phyloP scores from a whole-genome alignment of 2,329 filamentous ascomycete species.

The Pyrenophora tritici-repentis region DNA sequence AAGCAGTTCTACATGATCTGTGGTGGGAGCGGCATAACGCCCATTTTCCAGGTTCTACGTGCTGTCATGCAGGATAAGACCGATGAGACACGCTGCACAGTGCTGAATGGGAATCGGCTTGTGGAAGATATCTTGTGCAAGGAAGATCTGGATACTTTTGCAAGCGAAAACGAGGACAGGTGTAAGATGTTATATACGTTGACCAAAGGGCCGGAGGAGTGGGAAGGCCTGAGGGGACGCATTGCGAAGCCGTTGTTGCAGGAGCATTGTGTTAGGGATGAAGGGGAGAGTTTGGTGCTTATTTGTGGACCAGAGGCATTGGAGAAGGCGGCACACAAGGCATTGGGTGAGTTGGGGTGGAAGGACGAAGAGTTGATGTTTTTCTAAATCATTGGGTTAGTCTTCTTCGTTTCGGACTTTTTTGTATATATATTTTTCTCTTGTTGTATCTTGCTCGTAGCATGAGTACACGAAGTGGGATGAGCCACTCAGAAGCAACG shows the following conservation, averaged over 20 bases:
- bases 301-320: slow-evolving; percentile 79
- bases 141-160: slow-evolving; percentile 70
- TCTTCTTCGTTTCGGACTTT: too few species aligned
- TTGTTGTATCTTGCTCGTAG: too few species aligned
- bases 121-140: slow-evolving; percentile 84
- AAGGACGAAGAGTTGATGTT: slow-evolving; percentile 73
- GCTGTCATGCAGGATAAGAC: slow-evolving; percentile 69
- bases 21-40: slow-evolving; percentile 88
- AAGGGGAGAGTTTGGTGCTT: slow-evolving; percentile 65
- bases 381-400: slow-evolving; percentile 59
- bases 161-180: slow-evolving; percentile 57
- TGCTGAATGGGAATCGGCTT: slow-evolving; percentile 78
- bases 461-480: too few species aligned
- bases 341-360: slow-evolving; percentile 70
- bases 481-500: too few species aligned
- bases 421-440: too few species aligned
- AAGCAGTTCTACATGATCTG: slow-evolving; percentile 83
- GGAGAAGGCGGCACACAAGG: slow-evolving; percentile 67
- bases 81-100: slow-evolving; percentile 70
- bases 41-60: slow-evolving; percentile 81
- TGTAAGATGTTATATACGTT: slow-evolving; percentile 73
- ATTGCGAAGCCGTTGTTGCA: slow-evolving; percentile 67
- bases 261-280: slow-evolving; percentile 59
- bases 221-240: slow-evolving; percentile 71
- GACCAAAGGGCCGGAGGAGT: slow-evolving; percentile 65